Evolutionary conservation across 164 flowering plant genomes (phyloP).

Genomic region (Euptelea pleiosperma): DNA sequence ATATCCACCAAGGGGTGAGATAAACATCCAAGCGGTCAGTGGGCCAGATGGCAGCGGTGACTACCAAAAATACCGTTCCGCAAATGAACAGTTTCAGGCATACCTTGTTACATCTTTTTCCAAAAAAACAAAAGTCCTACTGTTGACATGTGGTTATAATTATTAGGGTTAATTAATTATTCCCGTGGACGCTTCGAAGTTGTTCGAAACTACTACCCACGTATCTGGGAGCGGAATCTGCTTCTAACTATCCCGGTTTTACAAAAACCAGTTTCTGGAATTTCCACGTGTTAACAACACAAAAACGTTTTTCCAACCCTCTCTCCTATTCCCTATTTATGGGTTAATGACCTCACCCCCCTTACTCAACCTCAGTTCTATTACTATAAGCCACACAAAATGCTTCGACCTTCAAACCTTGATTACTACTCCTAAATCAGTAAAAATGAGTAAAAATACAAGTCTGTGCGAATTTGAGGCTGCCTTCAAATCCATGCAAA

Average conservation of each 20-base stretch:
- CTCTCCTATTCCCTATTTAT: not conserved
- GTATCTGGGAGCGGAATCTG: not conserved
- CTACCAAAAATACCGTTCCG: too few relatives aligned
- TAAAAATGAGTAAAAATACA: not conserved
- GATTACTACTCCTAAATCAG: not conserved
- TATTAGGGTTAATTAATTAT: too few relatives aligned
- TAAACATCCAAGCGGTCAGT: too few relatives aligned
- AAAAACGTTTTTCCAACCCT: not conserved
- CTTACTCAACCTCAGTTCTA: too few relatives aligned
- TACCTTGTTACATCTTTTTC: too few relatives aligned
- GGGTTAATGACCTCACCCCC: too few relatives aligned
- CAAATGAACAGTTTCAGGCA: too few relatives aligned
- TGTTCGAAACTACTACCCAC: not conserved
- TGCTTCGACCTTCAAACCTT: not conserved
- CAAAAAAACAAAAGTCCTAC: too few relatives aligned
- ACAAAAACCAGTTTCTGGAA: not conserved
- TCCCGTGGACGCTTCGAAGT: not conserved
- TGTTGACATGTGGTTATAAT: too few relatives aligned
- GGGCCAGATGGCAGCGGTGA: not conserved
- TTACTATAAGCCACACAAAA: too few relatives aligned
- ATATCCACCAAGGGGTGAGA: too few relatives aligned
- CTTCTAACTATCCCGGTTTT: not conserved
- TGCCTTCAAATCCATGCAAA: slow-evolving; percentile 12
- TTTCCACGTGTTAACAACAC: not conserved
- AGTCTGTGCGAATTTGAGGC: slow-evolving; percentile 6